These are phyloP conservation scores for Flaveria linearis DNA, from an alignment of 129 eudicot species.

Conservation along the genomic window DNA sequence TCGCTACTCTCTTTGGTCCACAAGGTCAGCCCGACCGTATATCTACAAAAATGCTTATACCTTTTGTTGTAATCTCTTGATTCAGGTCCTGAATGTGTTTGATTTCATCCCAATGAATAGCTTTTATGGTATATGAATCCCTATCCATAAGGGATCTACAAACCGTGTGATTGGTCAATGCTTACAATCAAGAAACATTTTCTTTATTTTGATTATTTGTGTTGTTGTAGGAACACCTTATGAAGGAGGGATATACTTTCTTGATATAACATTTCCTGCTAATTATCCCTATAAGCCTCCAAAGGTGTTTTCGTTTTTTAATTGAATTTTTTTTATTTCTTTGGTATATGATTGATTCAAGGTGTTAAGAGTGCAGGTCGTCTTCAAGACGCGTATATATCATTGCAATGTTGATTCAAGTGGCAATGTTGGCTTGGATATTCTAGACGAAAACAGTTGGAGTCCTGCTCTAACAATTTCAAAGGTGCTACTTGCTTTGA, in stretches of 20 bases:
- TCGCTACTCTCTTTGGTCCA: slow-evolving; percentile 91
- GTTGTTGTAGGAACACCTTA: slow-evolving; percentile 76
- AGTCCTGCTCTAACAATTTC: slow-evolving; percentile 95
- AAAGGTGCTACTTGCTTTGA: slow-evolving; percentile 69
- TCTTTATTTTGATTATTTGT: slow-evolving; percentile 14
- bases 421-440: slow-evolving; percentile 83
- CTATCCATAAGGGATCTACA: neutral
- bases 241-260: slow-evolving; percentile 92
- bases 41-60: neutral
- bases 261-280: slow-evolving; percentile 81
- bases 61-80: neutral
- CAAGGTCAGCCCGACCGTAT: slow-evolving; percentile 45
- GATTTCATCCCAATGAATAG: neutral
- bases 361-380: slow-evolving; percentile 63
- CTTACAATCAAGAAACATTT: neutral
- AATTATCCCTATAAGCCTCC: slow-evolving; percentile 98
- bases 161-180: neutral
- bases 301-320: slow-evolving; percentile 46
- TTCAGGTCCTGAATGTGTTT: neutral
- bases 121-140: neutral
- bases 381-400: slow-evolving; percentile 85
- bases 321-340: neutral
- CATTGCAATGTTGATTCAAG: slow-evolving; percentile 91
- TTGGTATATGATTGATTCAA: slow-evolving; percentile 19
- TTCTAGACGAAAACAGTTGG: slow-evolving; percentile 78